Evolutionary conservation across 176 grass and related monocot species (phyloP).

Genomic region (Cenchrus purpureus): DNA sequence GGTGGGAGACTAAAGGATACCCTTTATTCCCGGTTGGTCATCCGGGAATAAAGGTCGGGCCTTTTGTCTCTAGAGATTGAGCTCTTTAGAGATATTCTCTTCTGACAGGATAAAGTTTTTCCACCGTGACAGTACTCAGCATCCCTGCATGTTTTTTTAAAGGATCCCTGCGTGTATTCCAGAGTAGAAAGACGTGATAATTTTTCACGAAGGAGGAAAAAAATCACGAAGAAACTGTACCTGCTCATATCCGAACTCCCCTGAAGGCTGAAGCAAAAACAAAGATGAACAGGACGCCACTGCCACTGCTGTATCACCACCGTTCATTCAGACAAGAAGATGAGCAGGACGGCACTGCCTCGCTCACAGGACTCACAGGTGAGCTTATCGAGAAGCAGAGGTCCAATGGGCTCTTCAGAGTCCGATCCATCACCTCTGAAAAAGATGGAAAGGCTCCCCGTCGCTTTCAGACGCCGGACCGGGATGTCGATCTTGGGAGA

Average conservation of each 20-base stretch:
- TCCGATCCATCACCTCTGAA: not conserved
- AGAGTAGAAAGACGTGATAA: no score
- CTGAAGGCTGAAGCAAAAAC: not conserved
- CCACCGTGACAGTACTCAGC: no score
- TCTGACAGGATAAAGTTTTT: no score
- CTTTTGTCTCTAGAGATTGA: no score
- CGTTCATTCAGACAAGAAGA: not conserved
- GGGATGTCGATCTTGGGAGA: not conserved
- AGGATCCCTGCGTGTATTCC: no score
- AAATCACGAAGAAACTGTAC: not conserved
- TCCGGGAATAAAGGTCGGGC: no score
- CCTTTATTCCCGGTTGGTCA: no score
- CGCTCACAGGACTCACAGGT: not conserved
- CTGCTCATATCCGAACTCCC: not conserved
- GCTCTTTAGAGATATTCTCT: no score
- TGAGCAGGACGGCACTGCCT: not conserved
- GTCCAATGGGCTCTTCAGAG: constrained; percentile 30
- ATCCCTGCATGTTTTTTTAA: no score
- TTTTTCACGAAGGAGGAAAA: no score
- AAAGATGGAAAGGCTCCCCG: not conserved
- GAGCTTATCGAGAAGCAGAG: not conserved
- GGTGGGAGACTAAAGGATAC: no score
- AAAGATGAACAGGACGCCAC: not conserved
- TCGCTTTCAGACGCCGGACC: not conserved
- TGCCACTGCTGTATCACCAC: not conserved